phyloP scores from a whole-genome alignment of 202 grass and related monocot species.

The Elaeis oleifera region DNA sequence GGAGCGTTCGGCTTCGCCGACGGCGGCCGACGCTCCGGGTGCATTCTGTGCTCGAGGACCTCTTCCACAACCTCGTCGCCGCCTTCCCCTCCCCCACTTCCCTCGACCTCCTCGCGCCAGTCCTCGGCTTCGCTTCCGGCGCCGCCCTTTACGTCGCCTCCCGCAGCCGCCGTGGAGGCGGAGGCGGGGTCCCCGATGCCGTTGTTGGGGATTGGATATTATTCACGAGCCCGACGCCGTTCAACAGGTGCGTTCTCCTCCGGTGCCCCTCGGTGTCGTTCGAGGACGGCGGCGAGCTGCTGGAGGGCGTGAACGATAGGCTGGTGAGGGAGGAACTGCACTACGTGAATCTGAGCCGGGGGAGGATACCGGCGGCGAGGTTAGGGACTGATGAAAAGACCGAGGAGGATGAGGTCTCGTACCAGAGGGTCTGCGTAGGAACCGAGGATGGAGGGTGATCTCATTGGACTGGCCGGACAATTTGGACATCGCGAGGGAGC shows the following conservation, averaged over 20 bases:
- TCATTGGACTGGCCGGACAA: slow-evolving; percentile 83
- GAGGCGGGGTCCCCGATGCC: background rate
- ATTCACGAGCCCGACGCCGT: slow-evolving; percentile 80
- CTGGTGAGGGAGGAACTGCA: slow-evolving; percentile 61
- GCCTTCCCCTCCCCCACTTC: slow-evolving; percentile 42
- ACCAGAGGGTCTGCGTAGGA: slow-evolving; percentile 68
- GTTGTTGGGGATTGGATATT: slow-evolving; percentile 68
- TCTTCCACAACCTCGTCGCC: slow-evolving; percentile 43
- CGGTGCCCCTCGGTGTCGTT: slow-evolving; percentile 87
- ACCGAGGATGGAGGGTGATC: slow-evolving; percentile 68
- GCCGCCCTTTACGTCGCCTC: slow-evolving; percentile 29
- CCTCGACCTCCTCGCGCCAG: slow-evolving; percentile 40
- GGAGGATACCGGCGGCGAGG: slow-evolving; percentile 24
- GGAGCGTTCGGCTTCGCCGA: slow-evolving; percentile 11
- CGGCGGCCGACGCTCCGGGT: slow-evolving; percentile 24
- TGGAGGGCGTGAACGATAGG: slow-evolving; percentile 67
- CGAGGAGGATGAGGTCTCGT: slow-evolving; percentile 28
- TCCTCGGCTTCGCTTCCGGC: slow-evolving; percentile 37
- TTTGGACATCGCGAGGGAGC: slow-evolving; percentile 62
- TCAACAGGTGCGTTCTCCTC: slow-evolving; percentile 78
- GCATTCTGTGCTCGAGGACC: slow-evolving; percentile 18
- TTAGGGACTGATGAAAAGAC: slow-evolving; percentile 2
- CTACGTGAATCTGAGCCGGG: slow-evolving; percentile 69
- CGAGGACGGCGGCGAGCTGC: slow-evolving; percentile 58
- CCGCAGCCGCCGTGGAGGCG: background rate